Percentiles rank a stretch among this genome's conserved stretches.
Conservation (phyloP, 176 grass and related monocot genomes). For the Lolium multiflorum region DNA sequence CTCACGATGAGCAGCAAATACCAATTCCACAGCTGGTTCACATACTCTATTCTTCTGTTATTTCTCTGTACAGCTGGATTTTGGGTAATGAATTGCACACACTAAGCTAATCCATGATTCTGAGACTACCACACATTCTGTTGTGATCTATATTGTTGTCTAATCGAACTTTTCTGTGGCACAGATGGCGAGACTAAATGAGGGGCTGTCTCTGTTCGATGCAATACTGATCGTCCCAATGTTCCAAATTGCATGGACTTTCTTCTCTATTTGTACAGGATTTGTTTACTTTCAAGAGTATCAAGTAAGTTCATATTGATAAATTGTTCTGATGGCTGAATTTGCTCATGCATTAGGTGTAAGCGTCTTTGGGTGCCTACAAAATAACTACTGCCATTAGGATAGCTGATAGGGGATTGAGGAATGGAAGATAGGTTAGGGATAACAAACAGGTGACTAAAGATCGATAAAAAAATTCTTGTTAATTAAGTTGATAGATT, state of each 20-base stretch:
- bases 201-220: slow-evolving; percentile 94
- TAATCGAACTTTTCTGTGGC: slow-evolving; percentile 47
- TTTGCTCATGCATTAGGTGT: slow-evolving; percentile 29
- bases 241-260: slow-evolving; percentile 99
- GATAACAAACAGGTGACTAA: neutral
- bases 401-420: neutral
- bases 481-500: slow-evolving; percentile 11
- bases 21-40: slow-evolving; percentile 96
- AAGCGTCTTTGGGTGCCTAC: neutral
- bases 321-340: slow-evolving; percentile 22
- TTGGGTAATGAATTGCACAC: slow-evolving; percentile 75
- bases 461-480: neutral
- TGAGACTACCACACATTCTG: neutral
- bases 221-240: slow-evolving; percentile 97
- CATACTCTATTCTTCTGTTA: slow-evolving; percentile 82
- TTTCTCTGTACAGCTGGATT: slow-evolving; percentile 95
- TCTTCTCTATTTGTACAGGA: slow-evolving; percentile 98
- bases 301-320: slow-evolving; percentile 65
- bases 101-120: slow-evolving; percentile 33
- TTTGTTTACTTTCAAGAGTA: slow-evolving; percentile 99
- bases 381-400: neutral
- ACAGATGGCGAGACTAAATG: slow-evolving; percentile 98
- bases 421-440: neutral
- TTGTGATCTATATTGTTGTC: slow-evolving; percentile 12
- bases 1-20: slow-evolving; percentile 88